Evolutionary conservation across 1,284 basidiomycete species (phyloP).

Genomic region (Ganoderma meredithae): DNA sequence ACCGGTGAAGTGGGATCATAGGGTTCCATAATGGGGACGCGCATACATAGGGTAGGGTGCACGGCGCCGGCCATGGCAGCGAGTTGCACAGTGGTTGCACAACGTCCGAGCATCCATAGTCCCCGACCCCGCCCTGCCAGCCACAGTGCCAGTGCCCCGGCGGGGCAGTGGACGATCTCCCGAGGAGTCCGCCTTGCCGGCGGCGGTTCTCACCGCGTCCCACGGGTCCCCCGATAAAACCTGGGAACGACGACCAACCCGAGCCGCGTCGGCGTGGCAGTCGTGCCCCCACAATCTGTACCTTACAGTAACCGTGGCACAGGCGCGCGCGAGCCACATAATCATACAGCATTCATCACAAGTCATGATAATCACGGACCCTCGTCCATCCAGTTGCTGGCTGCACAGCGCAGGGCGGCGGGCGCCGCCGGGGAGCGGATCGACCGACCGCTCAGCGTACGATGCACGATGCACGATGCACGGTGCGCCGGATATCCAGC

Average conservation of each 20-base stretch:
- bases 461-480: too few species aligned
- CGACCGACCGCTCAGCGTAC: too few species aligned
- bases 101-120: neutral
- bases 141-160: too few species aligned
- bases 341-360: too few species aligned
- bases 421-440: too few species aligned
- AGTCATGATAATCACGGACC: neutral
- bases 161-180: neutral
- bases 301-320: neutral
- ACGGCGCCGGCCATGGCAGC: neutral
- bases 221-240: neutral
- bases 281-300: neutral
- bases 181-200: neutral
- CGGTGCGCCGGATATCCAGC: neutral
- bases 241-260: neutral
- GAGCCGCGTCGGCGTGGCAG: neutral
- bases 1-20: too few species aligned
- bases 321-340: too few species aligned
- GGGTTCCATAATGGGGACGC: too few species aligned
- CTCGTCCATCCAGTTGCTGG: neutral
- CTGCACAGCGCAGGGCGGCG: too few species aligned
- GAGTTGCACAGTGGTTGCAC: too few species aligned
- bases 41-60: neutral
- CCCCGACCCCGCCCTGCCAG: neutral
- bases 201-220: neutral